Percentiles rank a stretch among this genome's conserved stretches.
Conservation (phyloP, 179 eudicot species). For the Corrigiola litoralis region DNA sequence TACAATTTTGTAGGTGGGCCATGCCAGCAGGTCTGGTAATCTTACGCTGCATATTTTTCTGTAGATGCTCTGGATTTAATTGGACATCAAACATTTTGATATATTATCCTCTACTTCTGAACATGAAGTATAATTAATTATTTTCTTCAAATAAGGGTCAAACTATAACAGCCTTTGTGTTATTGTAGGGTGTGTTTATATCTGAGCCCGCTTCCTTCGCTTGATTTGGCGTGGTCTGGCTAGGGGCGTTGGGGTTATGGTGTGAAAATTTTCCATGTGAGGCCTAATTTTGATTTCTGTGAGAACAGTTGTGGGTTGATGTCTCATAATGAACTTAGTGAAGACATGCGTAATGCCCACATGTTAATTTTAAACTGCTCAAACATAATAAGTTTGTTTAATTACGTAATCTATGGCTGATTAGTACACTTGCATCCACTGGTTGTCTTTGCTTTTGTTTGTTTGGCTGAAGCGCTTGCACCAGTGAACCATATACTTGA, state of each 20-base stretch:
- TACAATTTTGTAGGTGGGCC: constrained; percentile 69
- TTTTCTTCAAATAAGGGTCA: neutral
- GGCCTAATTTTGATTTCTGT: neutral
- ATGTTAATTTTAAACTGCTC: neutral
- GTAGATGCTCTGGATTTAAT: neutral
- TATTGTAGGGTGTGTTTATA: neutral
- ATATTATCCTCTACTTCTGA: neutral
- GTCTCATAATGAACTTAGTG: neutral
- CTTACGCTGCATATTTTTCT: neutral
- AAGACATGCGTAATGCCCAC: neutral
- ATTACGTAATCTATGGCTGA: neutral
- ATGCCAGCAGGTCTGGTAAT: constrained; percentile 63
- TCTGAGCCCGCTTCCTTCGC: neutral
- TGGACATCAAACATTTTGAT: neutral
- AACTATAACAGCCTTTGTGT: neutral
- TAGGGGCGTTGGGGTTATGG: neutral
- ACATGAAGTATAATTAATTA: neutral
- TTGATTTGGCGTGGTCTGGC: neutral
- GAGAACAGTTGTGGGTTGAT: neutral
- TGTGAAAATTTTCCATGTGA: neutral
- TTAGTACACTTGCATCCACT: neutral
- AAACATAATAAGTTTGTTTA: neutral
- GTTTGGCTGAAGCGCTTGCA: neutral
- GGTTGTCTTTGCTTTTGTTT: neutral
- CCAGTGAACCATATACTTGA: too few relatives aligned